Conservation (phyloP, 768 basidiomycete genomes). For the Asterophora parasitica region DNA sequence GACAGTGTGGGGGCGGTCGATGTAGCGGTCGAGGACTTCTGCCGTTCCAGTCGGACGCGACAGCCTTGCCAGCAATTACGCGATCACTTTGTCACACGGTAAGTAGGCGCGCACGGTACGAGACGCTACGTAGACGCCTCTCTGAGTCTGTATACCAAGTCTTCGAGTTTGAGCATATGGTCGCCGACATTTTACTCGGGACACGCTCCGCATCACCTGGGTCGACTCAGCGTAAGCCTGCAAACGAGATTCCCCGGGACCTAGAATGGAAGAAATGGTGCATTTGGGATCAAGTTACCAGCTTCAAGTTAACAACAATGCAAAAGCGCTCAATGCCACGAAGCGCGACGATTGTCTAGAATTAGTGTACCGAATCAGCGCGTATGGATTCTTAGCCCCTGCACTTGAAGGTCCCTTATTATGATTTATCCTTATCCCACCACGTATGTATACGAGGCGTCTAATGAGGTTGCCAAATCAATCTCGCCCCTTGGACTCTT, state of each 20-base stretch:
- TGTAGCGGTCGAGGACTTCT: not conserved
- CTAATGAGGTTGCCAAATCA: conserved; percentile 33
- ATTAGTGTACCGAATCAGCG: not conserved
- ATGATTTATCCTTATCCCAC: too few relatives aligned
- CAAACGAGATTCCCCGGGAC: too few relatives aligned
- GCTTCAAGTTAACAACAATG: too few relatives aligned
- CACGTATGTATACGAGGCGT: too few relatives aligned
- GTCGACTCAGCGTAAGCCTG: too few relatives aligned
- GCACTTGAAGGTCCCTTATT: conserved; percentile 59
- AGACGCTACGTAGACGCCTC: not conserved
- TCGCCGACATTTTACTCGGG: too few relatives aligned
- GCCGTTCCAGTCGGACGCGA: not conserved
- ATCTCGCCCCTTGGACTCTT: conserved; percentile 33
- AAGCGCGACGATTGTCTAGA: not conserved
- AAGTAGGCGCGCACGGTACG: not conserved
- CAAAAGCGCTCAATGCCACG: not conserved
- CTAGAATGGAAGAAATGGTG: too few relatives aligned
- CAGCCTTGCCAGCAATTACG: not conserved
- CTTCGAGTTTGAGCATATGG: too few relatives aligned
- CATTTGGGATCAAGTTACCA: too few relatives aligned
- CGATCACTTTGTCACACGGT: conserved; percentile 13
- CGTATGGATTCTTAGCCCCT: conserved; percentile 28
- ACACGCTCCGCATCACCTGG: too few relatives aligned
- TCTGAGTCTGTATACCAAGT: too few relatives aligned
- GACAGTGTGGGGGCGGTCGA: too few relatives aligned